Evolutionary conservation across 768 basidiomycete species (phyloP), one percentile per base, ranked within the genome.

Genomic region (Pleurotus citrinopileatus): DNA sequence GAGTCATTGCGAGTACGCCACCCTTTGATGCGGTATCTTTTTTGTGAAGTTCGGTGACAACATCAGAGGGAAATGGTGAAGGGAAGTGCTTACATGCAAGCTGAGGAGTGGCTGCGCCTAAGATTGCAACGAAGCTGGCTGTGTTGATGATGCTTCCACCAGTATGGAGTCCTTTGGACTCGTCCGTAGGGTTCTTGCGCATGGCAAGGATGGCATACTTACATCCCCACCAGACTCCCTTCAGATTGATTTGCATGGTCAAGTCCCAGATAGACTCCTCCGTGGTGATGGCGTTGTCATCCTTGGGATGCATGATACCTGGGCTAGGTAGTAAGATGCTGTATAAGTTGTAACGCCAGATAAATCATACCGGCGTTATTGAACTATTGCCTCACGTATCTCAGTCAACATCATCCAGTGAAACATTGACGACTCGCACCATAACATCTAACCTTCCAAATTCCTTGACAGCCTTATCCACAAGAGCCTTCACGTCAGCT

Each of bases 151-250:
- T 95, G 62, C 91, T 93, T 55, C 91, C 91, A 42, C 91, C 91
- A 9, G 76, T 73, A 63, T 81, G 86, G 10, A 98, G 81, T 3
- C 91, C 89, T 69, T 87, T 92, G 57, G 81, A 73, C 56, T 81
- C 79, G 55, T 98, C 94, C 42, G 82, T 82, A 9, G 91, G 82
- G 71, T 99, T 99, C 57, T 91, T 71, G 56, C 92, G 86, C 96
- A 99, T 99, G 32, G 97, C 97, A 48, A 87, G 76, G 65, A 99
- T 95, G 4, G 96, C 97, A 64, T 98, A 87, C 72, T 98, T 98
- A 79, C 90, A 95, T 27, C 97, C 97, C 87, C 89, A 99, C 97
- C 96, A 98, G 56, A 98, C 97, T 48, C 97, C 97, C 73, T 98
- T 99, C 65, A 96, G 83, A 69, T 98, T 98, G 75, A 98, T 85